Percentiles rank a stretch among this genome's conserved stretches.
Conservation (phyloP, 208 protist species). For the Trypanosoma brucei region DNA sequence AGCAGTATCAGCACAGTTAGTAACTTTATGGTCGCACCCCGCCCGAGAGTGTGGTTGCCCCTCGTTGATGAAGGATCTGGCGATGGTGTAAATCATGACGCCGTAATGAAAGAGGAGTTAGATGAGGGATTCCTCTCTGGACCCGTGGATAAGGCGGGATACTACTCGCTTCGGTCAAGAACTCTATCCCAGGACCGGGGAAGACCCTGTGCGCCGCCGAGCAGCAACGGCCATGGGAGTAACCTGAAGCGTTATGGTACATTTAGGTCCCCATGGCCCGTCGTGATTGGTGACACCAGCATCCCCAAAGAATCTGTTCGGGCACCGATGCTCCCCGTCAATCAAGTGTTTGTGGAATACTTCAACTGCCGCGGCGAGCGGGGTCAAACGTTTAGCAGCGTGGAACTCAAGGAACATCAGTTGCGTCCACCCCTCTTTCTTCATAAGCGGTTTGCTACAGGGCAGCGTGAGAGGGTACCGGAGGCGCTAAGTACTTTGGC, state of each 20-base stretch:
- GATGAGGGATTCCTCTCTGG: neutral
- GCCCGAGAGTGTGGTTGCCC: slow-evolving; percentile 63
- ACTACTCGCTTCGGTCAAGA: neutral
- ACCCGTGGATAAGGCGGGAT: neutral
- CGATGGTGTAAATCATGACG: neutral
- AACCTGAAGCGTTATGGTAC: slow-evolving; percentile 36
- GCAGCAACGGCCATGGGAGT: neutral
- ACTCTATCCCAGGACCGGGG: neutral
- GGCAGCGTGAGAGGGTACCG: neutral
- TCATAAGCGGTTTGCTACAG: slow-evolving; percentile 27
- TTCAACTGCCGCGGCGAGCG: slow-evolving; percentile 75
- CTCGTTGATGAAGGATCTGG: slow-evolving; percentile 24
- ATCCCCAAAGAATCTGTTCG: neutral
- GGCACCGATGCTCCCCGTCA: slow-evolving; percentile 25
- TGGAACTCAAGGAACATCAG: slow-evolving; percentile 57
- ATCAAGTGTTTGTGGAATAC: slow-evolving; percentile 65
- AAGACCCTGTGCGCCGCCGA: neutral
- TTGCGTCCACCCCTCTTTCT: slow-evolving; percentile 54
- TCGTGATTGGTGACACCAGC: neutral
- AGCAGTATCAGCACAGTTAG: slow-evolving; percentile 29
- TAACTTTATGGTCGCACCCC: slow-evolving; percentile 62
- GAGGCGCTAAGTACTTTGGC: neutral
- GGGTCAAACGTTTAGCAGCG: slow-evolving; percentile 47
- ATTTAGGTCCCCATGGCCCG: slow-evolving; percentile 19
- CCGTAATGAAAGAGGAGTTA: neutral